These are phyloP conservation scores for Jackrogersella multiformis DNA, from an alignment of 495 filamentous ascomycete genomes.

Conservation along the genomic window DNA sequence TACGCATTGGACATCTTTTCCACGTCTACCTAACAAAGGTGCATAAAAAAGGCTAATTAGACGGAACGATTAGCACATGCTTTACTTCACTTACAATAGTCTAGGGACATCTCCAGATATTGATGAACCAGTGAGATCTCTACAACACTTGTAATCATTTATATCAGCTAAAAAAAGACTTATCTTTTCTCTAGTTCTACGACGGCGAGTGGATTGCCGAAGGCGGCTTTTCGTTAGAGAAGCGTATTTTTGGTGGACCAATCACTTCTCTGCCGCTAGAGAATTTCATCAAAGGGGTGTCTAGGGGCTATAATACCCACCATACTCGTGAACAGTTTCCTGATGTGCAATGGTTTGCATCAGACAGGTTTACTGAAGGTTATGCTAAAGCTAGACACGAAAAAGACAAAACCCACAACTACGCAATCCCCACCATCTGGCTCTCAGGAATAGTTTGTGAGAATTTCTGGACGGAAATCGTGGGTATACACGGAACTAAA, in stretches of 20 bases:
- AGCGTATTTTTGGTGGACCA: not conserved
- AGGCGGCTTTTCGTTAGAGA: not conserved
- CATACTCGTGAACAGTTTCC: no score
- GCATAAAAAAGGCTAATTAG: not conserved
- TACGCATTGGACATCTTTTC: not conserved
- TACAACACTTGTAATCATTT: not conserved
- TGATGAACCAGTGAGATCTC: constrained; percentile 8
- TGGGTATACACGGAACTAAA: not conserved
- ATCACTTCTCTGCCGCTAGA: not conserved
- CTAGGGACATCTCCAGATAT: not conserved
- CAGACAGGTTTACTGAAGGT: no score
- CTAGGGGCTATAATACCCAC: no score
- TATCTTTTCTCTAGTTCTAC: not conserved
- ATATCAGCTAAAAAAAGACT: not conserved
- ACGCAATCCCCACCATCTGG: not conserved
- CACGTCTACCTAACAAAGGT: no score
- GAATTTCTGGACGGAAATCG: constrained; percentile 10
- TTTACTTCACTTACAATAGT: not conserved
- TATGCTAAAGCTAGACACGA: no score
- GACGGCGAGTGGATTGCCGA: constrained; percentile 6
- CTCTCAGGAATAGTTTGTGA: constrained; percentile 9
- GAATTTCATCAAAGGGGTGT: not conserved
- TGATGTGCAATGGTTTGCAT: not conserved
- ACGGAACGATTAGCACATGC: constrained; percentile 9
- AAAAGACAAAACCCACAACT: not conserved